Percentiles rank a stretch among this genome's conserved stretches.
Evolutionary conservation across 768 basidiomycete genomes (phyloP).

Genomic region (Clathrus columnatus): DNA sequence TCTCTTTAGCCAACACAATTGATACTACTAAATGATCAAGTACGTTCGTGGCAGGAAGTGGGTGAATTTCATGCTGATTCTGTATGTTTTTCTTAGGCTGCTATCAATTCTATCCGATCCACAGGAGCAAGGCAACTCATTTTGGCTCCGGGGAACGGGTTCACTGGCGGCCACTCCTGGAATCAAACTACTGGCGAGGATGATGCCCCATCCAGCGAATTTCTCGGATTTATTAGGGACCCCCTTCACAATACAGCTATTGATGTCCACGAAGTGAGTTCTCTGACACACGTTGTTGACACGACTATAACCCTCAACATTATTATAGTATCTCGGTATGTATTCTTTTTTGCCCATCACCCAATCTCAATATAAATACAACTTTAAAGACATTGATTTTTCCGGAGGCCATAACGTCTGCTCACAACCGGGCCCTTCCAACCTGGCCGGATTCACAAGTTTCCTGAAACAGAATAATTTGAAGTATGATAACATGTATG

Average conservation of each 20-base stretch:
- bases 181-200: constrained; percentile 23
- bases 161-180: constrained; percentile 38
- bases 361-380: background rate
- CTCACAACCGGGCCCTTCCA: constrained; percentile 35
- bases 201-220: constrained; percentile 33
- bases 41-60: background rate
- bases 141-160: constrained; percentile 39
- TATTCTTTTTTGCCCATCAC: background rate
- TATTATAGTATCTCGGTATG: constrained; percentile 16
- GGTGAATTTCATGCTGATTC: background rate
- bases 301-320: background rate
- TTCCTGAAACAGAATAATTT: constrained; percentile 35
- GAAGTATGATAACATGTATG: constrained; percentile 23
- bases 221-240: constrained; percentile 33
- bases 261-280: constrained; percentile 32
- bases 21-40: constrained; percentile 34
- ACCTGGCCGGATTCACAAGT: constrained; percentile 32
- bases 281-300: background rate
- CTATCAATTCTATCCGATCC: constrained; percentile 34
- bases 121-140: constrained; percentile 35
- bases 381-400: constrained; percentile 28
- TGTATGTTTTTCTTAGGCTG: constrained; percentile 18
- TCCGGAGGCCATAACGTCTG: constrained; percentile 35
- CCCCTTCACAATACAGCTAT: constrained; percentile 36
- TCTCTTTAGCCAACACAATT: constrained; percentile 30